Conservation (phyloP, 2,329 filamentous ascomycete species). For the Trichophyton verrucosum region DNA sequence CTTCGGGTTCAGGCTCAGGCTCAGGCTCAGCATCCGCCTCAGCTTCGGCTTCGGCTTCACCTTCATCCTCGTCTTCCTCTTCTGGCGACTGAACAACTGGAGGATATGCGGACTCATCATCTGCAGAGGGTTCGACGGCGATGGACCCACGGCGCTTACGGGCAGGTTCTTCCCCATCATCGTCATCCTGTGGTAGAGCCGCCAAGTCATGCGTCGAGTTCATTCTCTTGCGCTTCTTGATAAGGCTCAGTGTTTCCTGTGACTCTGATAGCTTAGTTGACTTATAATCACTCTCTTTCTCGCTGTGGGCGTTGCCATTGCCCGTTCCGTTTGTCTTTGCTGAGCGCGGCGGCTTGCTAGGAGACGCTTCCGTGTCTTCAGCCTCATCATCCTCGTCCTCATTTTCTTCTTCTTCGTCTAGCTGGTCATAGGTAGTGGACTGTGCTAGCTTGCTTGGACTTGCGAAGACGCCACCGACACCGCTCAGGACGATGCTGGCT, state of each 20-base stretch:
- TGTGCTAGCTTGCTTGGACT: constrained; percentile 68
- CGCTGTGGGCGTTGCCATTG: constrained; percentile 14
- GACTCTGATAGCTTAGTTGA: constrained; percentile 7
- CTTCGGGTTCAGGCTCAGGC: constrained; percentile 10
- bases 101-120: constrained; percentile 2
- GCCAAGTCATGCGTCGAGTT: constrained; percentile 25
- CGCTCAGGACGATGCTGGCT: constrained; percentile 49
- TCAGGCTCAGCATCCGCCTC: constrained; percentile 11
- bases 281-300: constrained; percentile 15
- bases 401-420: constrained; percentile 14
- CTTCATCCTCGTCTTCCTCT: constrained; percentile 22
- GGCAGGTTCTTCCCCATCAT: constrained; percentile 27
- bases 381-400: not conserved
- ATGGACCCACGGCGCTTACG: constrained; percentile 32
- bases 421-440: constrained; percentile 35
- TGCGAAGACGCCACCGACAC: constrained; percentile 44
- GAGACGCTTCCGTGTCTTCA: constrained; percentile 24
- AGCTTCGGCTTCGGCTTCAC: constrained; percentile 12
- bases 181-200: constrained; percentile 4
- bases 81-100: not conserved
- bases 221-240: constrained; percentile 31
- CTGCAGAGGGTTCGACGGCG: constrained; percentile 19
- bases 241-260: constrained; percentile 18
- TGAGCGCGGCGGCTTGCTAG: constrained; percentile 26
- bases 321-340: constrained; percentile 23